Percentiles rank a stretch among this genome's conserved stretches.
Conservation (phyloP, 164 flowering plant genomes). For the Houttuynia cordata region DNA sequence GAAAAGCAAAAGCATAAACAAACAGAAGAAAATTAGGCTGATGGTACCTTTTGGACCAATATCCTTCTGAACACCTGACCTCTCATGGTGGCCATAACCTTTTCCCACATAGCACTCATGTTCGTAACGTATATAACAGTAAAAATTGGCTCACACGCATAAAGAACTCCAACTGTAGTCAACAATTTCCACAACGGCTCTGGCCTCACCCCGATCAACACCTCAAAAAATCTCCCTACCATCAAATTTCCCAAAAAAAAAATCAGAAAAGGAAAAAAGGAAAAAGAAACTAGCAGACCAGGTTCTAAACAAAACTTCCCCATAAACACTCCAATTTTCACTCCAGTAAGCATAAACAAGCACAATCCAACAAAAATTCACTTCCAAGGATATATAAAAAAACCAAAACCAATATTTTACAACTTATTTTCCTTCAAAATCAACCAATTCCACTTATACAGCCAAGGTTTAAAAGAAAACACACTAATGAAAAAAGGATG, state of each 20-base stretch:
- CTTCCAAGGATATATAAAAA: no score
- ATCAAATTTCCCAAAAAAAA: not conserved
- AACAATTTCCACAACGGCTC: conserved; percentile 75
- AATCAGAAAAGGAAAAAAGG: not conserved
- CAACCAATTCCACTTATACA: no score
- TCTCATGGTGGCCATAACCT: conserved; percentile 75
- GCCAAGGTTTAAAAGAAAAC: no score
- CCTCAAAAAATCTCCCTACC: conserved; percentile 78
- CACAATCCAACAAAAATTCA: no score
- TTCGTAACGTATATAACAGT: conserved; percentile 68
- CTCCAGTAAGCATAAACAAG: not conserved
- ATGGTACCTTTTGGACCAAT: conserved; percentile 80
- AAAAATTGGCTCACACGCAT: conserved; percentile 74
- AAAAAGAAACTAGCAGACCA: not conserved
- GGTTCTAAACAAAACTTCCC: not conserved
- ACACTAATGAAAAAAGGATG: no score
- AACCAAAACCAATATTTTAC: no score
- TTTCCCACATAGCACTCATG: conserved; percentile 80
- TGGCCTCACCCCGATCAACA: conserved; percentile 64
- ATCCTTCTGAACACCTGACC: conserved; percentile 73
- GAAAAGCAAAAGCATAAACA: not conserved
- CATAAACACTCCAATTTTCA: not conserved
- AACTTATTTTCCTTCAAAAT: no score
- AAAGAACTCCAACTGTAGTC: conserved; percentile 50
- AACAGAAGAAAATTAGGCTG: not conserved